Evolutionary conservation across 495 filamentous ascomycete genomes (phyloP).

Genomic region (Tuber calosporum): DNA sequence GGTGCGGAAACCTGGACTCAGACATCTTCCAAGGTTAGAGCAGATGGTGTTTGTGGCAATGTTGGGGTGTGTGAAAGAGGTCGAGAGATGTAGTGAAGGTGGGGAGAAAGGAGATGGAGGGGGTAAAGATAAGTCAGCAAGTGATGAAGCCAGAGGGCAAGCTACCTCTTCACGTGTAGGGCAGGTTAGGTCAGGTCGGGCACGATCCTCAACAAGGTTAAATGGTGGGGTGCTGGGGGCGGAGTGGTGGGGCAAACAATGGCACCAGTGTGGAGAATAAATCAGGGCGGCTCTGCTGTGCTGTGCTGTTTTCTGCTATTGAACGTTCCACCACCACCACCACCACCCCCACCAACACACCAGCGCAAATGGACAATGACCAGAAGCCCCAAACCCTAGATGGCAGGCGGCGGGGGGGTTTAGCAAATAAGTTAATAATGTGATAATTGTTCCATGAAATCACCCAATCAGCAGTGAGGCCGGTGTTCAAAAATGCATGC

Average conservation of each 20-base stretch:
- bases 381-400: background rate
- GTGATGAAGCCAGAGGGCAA: background rate
- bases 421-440: background rate
- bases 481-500: background rate
- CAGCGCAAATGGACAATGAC: background rate
- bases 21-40: background rate
- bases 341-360: background rate
- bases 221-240: background rate
- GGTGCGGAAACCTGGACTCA: background rate
- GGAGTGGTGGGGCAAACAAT: background rate
- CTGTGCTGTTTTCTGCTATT: background rate
- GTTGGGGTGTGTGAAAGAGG: background rate
- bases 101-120: too few species aligned
- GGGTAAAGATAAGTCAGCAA: background rate
- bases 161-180: background rate
- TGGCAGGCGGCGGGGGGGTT: background rate
- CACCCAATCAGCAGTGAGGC: background rate
- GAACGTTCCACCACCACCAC: too few species aligned
- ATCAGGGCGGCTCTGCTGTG: background rate
- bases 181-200: background rate
- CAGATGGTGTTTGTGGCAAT: background rate
- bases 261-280: background rate
- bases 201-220: background rate
- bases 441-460: background rate
- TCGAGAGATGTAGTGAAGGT: background rate